phyloP scores from a whole-genome alignment of 1,284 basidiomycete species.

The Leccinum subspadiceum region DNA sequence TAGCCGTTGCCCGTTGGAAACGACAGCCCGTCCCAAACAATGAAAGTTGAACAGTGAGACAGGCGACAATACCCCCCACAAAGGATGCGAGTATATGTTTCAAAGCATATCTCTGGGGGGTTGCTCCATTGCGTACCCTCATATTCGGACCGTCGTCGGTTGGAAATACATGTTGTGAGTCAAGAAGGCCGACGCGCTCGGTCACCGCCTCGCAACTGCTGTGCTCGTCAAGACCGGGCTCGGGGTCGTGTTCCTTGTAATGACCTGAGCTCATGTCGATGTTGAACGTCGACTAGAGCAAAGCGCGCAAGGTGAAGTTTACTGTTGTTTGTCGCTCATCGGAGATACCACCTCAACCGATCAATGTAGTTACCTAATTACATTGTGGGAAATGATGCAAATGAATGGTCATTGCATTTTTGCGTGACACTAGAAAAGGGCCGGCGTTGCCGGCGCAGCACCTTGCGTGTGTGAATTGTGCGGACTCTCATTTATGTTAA shows the following conservation, averaged over 20 bases:
- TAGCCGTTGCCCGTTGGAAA: background rate
- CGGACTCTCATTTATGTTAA: too few species aligned
- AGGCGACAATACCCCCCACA: constrained; percentile 23
- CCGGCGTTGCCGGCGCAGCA: too few species aligned
- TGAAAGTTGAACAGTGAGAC: constrained; percentile 28
- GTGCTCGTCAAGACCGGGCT: constrained; percentile 15
- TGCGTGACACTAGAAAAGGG: too few species aligned
- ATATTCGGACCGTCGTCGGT: background rate
- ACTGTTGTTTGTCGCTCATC: too few species aligned
- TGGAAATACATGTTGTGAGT: background rate
- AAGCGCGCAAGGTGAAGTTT: too few species aligned
- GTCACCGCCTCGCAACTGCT: background rate
- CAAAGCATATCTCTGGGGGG: constrained; percentile 12
- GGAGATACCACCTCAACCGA: too few species aligned
- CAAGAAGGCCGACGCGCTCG: constrained; percentile 23
- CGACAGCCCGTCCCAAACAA: constrained; percentile 23
- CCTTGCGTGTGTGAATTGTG: too few species aligned
- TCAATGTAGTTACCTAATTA: too few species aligned
- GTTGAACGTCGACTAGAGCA: too few species aligned
- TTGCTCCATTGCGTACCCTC: background rate
- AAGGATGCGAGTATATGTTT: constrained; percentile 29
- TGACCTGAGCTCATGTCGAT: constrained; percentile 7
- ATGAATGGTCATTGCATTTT: too few species aligned
- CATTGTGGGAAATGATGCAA: too few species aligned
- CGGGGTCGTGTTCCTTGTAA: constrained; percentile 26